phyloP scores from a whole-genome alignment of 2,329 filamentous ascomycete species.

The Aspergillus luchuensis region DNA sequence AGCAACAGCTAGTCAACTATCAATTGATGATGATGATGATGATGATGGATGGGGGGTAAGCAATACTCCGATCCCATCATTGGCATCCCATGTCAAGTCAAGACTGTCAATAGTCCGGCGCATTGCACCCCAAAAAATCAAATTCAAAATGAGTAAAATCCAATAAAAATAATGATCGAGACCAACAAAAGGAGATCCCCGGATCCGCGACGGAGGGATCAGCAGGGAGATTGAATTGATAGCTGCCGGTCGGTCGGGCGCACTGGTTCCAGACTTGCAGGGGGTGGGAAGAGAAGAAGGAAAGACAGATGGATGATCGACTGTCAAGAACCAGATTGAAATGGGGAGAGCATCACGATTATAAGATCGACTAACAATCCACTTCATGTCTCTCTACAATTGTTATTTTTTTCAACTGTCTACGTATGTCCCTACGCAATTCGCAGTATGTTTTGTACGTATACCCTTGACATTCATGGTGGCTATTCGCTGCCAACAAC shows the following conservation, averaged over 20 bases:
- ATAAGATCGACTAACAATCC: not conserved
- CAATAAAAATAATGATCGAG: not conserved
- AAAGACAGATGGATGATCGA: not conserved
- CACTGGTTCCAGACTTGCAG: conserved; percentile 15
- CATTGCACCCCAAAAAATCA: not conserved
- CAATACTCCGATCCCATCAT: not conserved
- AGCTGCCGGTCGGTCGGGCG: not conserved
- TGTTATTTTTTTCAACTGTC: not conserved
- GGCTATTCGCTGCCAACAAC: not conserved
- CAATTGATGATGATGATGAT: not conserved
- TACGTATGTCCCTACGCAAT: not conserved
- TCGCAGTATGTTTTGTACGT: too few species aligned
- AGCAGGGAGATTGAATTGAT: conserved; percentile 5
- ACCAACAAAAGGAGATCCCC: conserved; percentile 8
- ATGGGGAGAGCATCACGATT: not conserved
- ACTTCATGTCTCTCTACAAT: not conserved
- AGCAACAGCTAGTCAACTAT: too few species aligned
- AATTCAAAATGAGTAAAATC: not conserved
- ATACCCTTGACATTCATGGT: too few species aligned
- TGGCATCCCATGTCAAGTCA: not conserved
- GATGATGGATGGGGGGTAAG: not conserved
- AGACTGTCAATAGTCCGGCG: not conserved
- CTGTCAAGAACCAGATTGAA: not conserved
- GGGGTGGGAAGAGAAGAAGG: not conserved
- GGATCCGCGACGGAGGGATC: conserved; percentile 18